These are phyloP conservation scores for Chalciporus piperatus DNA, from an alignment of 768 basidiomycete genomes.

Conservation along the genomic window DNA sequence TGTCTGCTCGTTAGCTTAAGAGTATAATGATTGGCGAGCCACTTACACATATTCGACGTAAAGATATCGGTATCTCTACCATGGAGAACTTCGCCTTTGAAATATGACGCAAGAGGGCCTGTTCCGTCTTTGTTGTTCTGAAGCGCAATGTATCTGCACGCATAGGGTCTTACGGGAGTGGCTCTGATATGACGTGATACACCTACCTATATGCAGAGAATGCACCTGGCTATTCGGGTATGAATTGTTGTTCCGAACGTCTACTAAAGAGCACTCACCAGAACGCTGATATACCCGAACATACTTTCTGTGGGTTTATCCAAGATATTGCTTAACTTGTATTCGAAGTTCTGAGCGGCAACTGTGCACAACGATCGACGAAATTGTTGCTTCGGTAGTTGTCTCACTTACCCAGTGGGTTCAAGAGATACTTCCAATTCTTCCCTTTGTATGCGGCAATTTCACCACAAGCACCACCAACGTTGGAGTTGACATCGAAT, in stretches of 20 bases:
- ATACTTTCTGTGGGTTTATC: slow-evolving; percentile 87
- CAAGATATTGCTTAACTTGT: slow-evolving; percentile 87
- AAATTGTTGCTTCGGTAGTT: not conserved
- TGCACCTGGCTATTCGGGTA: slow-evolving; percentile 68
- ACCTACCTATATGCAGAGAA: slow-evolving; percentile 82
- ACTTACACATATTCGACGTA: slow-evolving; percentile 93
- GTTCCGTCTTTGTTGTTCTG: slow-evolving; percentile 79
- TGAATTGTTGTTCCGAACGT: slow-evolving; percentile 8
- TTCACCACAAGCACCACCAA: slow-evolving; percentile 97
- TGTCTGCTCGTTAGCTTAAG: slow-evolving; percentile 29
- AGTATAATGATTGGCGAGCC: not conserved
- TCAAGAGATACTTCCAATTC: slow-evolving; percentile 76
- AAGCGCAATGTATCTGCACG: slow-evolving; percentile 72
- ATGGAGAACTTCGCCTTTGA: slow-evolving; percentile 89
- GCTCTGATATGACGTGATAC: not conserved
- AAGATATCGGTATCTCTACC: slow-evolving; percentile 88
- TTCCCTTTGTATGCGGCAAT: slow-evolving; percentile 91
- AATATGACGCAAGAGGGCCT: slow-evolving; percentile 93
- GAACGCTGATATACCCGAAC: slow-evolving; percentile 95
- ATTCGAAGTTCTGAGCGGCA: slow-evolving; percentile 95
- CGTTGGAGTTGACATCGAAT: slow-evolving; percentile 87
- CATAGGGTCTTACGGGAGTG: not conserved
- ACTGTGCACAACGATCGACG: slow-evolving; percentile 40
- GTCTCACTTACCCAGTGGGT: slow-evolving; percentile 68
- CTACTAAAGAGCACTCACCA: slow-evolving; percentile 44